Conservation (phyloP, 2,329 filamentous ascomycete genomes). For the Colletotrichum sp. region DNA sequence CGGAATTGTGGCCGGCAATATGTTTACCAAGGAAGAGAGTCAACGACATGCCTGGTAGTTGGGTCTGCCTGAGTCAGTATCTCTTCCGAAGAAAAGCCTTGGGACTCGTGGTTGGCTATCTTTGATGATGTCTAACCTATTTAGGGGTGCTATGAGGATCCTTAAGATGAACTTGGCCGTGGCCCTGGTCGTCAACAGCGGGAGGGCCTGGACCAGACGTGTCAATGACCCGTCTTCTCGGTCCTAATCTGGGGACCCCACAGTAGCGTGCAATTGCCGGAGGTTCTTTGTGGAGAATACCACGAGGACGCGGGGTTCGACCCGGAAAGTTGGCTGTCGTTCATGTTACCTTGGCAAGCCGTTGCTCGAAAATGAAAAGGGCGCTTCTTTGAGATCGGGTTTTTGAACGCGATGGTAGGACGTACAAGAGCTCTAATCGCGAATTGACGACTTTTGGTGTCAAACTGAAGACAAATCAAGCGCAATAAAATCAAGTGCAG, state of each 20-base stretch:
- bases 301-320: neutral
- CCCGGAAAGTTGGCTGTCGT: neutral
- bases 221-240: neutral
- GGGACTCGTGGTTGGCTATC: neutral
- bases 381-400: neutral
- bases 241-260: neutral
- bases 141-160: neutral
- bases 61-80: neutral
- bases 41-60: neutral
- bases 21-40: neutral
- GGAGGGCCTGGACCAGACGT: neutral
- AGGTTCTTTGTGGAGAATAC: neutral
- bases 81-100: slow-evolving; percentile 1
- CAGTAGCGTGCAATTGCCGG: neutral
- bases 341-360: neutral
- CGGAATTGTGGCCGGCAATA: neutral
- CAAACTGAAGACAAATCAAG: neutral
- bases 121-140: neutral
- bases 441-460: neutral
- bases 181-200: neutral
- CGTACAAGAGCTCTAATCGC: neutral
- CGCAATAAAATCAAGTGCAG: neutral
- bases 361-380: neutral
- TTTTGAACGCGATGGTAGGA: neutral
- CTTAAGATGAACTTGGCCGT: neutral